Base-by-base conservation (phyloP, 1,284 basidiomycete genomes). In the Cryptococcus sp. region DNA sequence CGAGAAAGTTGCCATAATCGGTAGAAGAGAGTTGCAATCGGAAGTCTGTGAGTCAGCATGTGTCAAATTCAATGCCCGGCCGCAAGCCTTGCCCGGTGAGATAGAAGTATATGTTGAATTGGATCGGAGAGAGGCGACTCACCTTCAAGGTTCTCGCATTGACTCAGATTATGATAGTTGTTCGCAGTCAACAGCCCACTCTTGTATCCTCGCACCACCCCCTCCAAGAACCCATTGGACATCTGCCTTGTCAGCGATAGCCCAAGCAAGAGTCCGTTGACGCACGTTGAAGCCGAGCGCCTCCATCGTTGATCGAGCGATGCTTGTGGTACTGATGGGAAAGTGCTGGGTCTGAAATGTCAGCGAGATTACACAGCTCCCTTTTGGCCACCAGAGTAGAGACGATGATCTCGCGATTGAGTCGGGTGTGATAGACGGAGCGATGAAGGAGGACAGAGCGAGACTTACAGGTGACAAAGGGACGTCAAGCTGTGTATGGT, bases 131-230 rank as follows among this genome's bases (percentile, higher is more conserved):
- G 21, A 22, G 21, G 58, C 6, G 50, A 68, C 78, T 63, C 64
- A 87, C 94, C 94, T 78, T 98, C 95, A 40, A 98, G 81, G 35
- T 83, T 92, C 75, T 99, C 95, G 80, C 95, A 98, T 75, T 98
- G 95, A 3, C 88, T 89, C 67, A 99, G 76, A 74, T 92, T 97
- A 67, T 85, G 80, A 74, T 97, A 99, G 71, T 95, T 89, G 59
- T 77, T 80, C 68, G 89, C 85, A 41, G 83, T 86, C 48, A 99
- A 82, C 55, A 97, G 84, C 22, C 90, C 91, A 41, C 86, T 83
- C 74, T 91, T 93, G 82, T 94, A 97, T 4, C 95, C 95, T 60
- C 95, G 79, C 14, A 97, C 83, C 38, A 97, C 85, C 31, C 87
- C 95, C 72, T 98, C 92, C 50, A 95, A 78, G 71, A 87, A 95